These are phyloP conservation scores for Cercospora berteroae DNA, from an alignment of 2,329 filamentous ascomycete species.

Conservation along the genomic window DNA sequence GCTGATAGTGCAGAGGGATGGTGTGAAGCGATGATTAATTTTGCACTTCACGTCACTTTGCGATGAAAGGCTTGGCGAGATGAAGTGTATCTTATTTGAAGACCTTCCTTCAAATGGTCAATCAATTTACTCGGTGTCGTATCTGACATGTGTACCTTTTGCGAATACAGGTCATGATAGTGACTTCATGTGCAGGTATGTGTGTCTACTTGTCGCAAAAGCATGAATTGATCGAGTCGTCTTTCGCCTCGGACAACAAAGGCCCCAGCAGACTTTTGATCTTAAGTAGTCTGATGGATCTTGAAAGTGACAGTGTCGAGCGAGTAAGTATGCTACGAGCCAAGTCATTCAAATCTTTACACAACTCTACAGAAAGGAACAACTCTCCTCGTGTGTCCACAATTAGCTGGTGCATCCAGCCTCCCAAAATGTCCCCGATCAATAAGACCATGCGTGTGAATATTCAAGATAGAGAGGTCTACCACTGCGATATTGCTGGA, in stretches of 20 bases:
- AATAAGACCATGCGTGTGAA: conserved; percentile 35
- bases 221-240: no score
- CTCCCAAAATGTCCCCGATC: conserved; percentile 31
- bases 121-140: no score
- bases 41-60: not conserved
- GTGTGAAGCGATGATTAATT: not conserved
- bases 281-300: conserved; percentile 37
- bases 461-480: conserved; percentile 35
- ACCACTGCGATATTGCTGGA: conserved; percentile 30
- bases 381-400: conserved; percentile 25
- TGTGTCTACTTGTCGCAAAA: no score
- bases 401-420: conserved; percentile 36
- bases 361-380: not conserved
- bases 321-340: conserved; percentile 36
- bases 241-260: no score
- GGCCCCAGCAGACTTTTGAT: conserved; percentile 40
- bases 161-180: no score
- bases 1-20: no score
- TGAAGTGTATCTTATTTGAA: no score
- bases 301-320: conserved; percentile 41
- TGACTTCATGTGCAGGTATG: no score
- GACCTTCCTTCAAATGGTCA: no score
- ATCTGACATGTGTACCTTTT: no score
- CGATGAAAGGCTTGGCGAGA: no score
- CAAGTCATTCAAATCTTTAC: not conserved